A percentile compares a stretch with the other conserved stretches of the same genome.
phyloP scores from a whole-genome alignment of 768 basidiomycete species.

The Hysterangium stoloniferum region DNA sequence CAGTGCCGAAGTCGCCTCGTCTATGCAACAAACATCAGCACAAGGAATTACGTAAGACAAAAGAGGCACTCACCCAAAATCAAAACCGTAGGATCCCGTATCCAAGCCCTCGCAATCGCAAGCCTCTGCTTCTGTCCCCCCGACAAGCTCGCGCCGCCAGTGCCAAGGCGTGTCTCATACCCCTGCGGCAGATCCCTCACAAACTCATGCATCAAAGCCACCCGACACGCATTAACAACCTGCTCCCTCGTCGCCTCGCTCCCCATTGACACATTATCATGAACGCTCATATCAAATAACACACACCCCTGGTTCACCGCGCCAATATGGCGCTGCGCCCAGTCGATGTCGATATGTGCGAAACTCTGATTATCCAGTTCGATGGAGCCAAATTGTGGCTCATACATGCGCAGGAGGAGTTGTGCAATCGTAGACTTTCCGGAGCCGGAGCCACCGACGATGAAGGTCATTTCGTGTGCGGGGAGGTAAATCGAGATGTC shows the following conservation, averaged over 20 bases:
- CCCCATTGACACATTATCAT: slow-evolving; percentile 83
- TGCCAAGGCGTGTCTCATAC: slow-evolving; percentile 78
- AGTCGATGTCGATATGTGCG: slow-evolving; percentile 62
- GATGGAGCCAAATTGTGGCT: slow-evolving; percentile 54
- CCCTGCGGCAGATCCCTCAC: slow-evolving; percentile 76
- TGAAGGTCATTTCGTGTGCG: slow-evolving; percentile 65
- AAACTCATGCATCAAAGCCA: slow-evolving; percentile 84
- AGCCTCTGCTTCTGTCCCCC: slow-evolving; percentile 91
- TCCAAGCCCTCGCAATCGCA: slow-evolving; percentile 77
- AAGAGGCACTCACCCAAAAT: slow-evolving; percentile 66
- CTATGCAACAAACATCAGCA: slow-evolving; percentile 27
- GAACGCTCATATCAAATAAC: slow-evolving; percentile 70
- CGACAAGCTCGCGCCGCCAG: slow-evolving; percentile 67
- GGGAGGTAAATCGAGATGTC: slow-evolving; percentile 63
- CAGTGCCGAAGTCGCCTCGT: slow-evolving; percentile 77
- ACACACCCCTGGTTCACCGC: slow-evolving; percentile 76
- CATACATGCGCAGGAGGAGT: slow-evolving; percentile 66
- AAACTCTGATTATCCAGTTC: slow-evolving; percentile 77
- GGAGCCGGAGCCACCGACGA: slow-evolving; percentile 71
- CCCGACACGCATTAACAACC: slow-evolving; percentile 76
- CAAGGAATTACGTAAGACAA: slow-evolving; percentile 6
- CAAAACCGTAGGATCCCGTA: slow-evolving; percentile 81
- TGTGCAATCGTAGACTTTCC: slow-evolving; percentile 70
- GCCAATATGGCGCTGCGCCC: slow-evolving; percentile 62
- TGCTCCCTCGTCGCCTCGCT: slow-evolving; percentile 54